Evolutionary conservation across 177 flowering plant genomes (phyloP).

Genomic region (Telopea speciosissima): DNA sequence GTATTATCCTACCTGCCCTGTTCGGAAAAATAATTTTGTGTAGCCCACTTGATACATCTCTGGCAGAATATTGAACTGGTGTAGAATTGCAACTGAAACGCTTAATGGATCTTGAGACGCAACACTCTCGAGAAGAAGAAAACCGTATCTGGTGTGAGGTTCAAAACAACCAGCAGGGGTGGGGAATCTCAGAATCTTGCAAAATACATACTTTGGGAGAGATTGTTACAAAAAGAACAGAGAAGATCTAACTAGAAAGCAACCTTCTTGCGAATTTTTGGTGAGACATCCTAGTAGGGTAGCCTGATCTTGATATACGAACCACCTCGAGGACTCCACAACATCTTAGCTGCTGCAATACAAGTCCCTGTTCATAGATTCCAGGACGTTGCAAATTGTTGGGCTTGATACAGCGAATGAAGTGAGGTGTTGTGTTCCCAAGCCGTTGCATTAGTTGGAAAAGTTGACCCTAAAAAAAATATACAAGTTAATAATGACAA

Average conservation of each 20-base stretch:
- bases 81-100: conserved; percentile 98
- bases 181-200: too few species aligned
- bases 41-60: conserved; percentile 99
- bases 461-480: conserved; percentile 63
- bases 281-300: conserved; percentile 97
- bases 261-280: conserved; percentile 98
- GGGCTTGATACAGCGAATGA: conserved; percentile 97
- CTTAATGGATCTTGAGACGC: conserved; percentile 95
- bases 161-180: background rate
- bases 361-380: conserved; percentile 79
- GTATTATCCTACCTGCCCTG: conserved; percentile 71
- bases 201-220: too few species aligned
- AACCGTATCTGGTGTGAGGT: conserved; percentile 69
- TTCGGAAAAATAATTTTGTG: conserved; percentile 94
- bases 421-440: conserved; percentile 93
- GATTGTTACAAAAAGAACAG: background rate
- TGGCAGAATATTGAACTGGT: conserved; percentile 88
- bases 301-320: conserved; percentile 94
- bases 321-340: conserved; percentile 99
- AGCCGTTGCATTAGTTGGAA: conserved; percentile 92
- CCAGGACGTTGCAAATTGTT: conserved; percentile 81
- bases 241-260: background rate
- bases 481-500: background rate
- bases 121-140: conserved; percentile 78
- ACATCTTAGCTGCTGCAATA: conserved; percentile 89